Evolutionary conservation across 2,329 filamentous ascomycete genomes (phyloP), one percentile per base, ranked within the genome.

Genomic region (Aspergillus sp.): DNA sequence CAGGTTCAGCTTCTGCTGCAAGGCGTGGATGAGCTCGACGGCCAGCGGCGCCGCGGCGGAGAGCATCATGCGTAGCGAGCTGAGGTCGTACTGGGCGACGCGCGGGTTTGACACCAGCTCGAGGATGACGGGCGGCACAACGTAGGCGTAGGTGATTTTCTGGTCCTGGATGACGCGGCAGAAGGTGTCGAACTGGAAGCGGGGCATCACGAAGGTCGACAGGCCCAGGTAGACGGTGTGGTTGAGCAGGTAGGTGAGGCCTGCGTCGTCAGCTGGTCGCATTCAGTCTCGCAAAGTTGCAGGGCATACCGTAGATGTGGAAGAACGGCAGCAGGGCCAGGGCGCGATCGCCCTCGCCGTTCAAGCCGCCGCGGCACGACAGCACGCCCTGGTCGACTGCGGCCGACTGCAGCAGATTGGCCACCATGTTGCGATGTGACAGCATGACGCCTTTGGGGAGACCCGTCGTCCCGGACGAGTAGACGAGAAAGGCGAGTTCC

Each of bases 401-500:
- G 1, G 41, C 41, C 17, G 36, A 45, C 41, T 57, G 55, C 36
- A 55, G 26, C 8, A 56, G n/a, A 14, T 54, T 58, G 7, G 53
- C 55, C 11, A 57, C 51, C 42, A 59, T 50, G 20, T 57, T 59
- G n/a, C 46, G 46, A 48, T 57, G 57, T 10, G 57, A 55, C 20
- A 59, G 50, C 55, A 55, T 58, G 1, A 55, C 57, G 0, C 62
- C 65, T 54, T 67, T 67, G 2, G 64, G 63, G 0, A 60, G 49
- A 4, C 64, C 64, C 0, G 64, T 66, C 2, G 65, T 67, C 4
- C 65, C 65, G 45, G 60, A 64, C 8, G 59, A 61, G 47, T 65
- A 67, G 1, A 67, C 59, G 26, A 67, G 50, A 47, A 62, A 65
- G 0, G 55, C 52, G 3, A 56, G 45, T 3, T 56, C 55, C 10